These are phyloP conservation scores for Galerina marginata DNA, from an alignment of 768 basidiomycete species.

Conservation along the genomic window DNA sequence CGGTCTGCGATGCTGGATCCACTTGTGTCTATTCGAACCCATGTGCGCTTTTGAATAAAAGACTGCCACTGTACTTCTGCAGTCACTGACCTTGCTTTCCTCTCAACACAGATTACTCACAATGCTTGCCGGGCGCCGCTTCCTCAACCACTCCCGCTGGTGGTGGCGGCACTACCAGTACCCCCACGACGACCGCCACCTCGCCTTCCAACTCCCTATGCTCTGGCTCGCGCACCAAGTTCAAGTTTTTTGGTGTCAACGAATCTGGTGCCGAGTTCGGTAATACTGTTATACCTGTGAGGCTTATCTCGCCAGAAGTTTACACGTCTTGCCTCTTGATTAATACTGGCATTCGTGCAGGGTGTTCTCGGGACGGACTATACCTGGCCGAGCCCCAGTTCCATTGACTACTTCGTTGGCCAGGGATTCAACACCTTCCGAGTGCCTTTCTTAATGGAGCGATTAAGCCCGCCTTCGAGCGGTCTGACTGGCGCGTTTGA, in stretches of 20 bases:
- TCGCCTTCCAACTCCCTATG: conserved; percentile 37
- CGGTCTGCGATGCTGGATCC: conserved; percentile 48
- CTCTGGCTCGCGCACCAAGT: conserved; percentile 53
- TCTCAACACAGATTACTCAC: conserved; percentile 45
- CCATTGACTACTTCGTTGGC: conserved; percentile 58
- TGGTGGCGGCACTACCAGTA: neutral
- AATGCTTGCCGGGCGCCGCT: conserved; percentile 43
- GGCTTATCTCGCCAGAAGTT: conserved; percentile 1
- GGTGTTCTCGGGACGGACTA: conserved; percentile 48
- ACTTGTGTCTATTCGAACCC: conserved; percentile 47
- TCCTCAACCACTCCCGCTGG: neutral
- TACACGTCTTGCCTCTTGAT: neutral
- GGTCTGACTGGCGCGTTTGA: conserved; percentile 62
- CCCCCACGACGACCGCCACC: conserved; percentile 19
- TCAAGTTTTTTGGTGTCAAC: conserved; percentile 69
- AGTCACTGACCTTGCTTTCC: neutral
- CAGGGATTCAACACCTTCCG: conserved; percentile 70
- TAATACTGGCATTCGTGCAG: conserved; percentile 17
- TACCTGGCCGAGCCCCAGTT: conserved; percentile 54
- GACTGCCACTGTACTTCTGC: neutral
- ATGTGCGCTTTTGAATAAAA: conserved; percentile 36
- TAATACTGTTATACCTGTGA: conserved; percentile 51
- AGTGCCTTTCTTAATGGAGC: conserved; percentile 64
- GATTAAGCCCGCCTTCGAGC: conserved; percentile 54
- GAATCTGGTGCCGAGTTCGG: conserved; percentile 70